These are phyloP conservation scores for Neurospora sp. DNA, from an alignment of 2,329 filamentous ascomycete species.

Conservation along the genomic window DNA sequence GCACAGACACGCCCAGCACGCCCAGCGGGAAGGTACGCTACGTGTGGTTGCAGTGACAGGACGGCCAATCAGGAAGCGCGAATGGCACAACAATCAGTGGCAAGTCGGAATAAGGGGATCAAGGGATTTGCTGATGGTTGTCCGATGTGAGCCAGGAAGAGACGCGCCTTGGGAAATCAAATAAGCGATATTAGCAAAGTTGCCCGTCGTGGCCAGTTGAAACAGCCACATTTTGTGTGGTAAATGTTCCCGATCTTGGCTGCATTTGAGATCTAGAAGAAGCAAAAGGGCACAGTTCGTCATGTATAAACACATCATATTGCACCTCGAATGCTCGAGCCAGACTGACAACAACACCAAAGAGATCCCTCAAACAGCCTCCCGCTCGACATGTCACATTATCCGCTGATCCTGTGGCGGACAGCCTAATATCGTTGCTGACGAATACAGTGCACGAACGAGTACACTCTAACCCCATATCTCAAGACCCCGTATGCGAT, in stretches of 20 bases:
- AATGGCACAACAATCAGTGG: not conserved
- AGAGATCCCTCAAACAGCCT: not conserved
- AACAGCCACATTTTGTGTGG: constrained; percentile 6
- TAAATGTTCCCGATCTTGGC: not conserved
- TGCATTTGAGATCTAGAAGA: not conserved
- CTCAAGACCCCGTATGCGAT: not conserved
- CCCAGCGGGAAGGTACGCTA: not conserved
- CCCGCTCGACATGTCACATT: not conserved
- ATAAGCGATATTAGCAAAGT: constrained; percentile 25
- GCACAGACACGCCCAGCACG: not conserved
- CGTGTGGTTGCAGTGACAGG: not conserved
- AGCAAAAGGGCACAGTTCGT: not conserved
- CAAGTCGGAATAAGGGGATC: not conserved
- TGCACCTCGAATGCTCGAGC: not conserved
- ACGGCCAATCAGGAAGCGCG: not conserved
- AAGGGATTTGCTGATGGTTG: not conserved
- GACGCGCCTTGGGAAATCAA: constrained; percentile 21
- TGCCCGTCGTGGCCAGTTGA: constrained; percentile 3
- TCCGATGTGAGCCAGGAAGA: constrained; percentile 2
- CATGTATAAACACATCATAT: not conserved
- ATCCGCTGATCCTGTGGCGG: not conserved
- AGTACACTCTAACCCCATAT: not conserved
- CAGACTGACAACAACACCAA: not conserved
- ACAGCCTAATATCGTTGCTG: not conserved
- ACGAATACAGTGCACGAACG: not conserved